Percentiles rank a stretch among this genome's conserved stretches.
These are phyloP conservation scores for Metschnikowia kofuensis DNA, from an alignment of 805 yeast genomes.

Conservation along the genomic window DNA sequence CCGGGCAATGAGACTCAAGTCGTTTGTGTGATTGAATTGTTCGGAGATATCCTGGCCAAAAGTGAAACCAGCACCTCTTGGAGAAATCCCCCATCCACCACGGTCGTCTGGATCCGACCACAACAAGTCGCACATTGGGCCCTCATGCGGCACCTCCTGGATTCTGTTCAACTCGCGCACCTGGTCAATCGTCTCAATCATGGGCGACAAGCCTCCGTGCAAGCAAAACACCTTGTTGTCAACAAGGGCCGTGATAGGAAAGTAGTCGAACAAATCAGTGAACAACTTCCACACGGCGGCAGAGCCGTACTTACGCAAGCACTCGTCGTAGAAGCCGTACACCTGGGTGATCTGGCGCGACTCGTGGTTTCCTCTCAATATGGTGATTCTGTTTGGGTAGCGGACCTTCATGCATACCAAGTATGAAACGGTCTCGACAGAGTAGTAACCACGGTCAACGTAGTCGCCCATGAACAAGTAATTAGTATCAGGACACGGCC, in stretches of 20 bases:
- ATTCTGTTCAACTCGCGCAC: conserved; percentile 86
- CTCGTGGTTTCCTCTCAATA: conserved; percentile 92
- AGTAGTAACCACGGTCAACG: conserved; percentile 87
- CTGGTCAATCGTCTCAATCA: conserved; percentile 91
- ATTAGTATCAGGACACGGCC: conserved; percentile 50
- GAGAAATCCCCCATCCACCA: conserved; percentile 97
- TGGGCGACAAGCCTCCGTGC: conserved; percentile 94
- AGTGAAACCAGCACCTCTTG: conserved; percentile 98
- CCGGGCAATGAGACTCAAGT: conserved; percentile 80
- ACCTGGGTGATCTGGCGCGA: conserved; percentile 95
- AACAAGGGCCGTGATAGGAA: conserved; percentile 90
- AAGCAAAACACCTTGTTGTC: conserved; percentile 88
- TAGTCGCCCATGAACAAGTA: conserved; percentile 59
- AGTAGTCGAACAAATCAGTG: conserved; percentile 87
- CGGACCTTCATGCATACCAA: conserved; percentile 89
- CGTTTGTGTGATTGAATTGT: conserved; percentile 90
- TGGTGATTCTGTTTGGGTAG: conserved; percentile 87
- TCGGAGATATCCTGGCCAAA: conserved; percentile 95
- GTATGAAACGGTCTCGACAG: conserved; percentile 88
- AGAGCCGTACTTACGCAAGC: conserved; percentile 86
- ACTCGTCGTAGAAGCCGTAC: conserved; percentile 93
- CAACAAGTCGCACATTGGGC: conserved; percentile 93
- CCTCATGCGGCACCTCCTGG: conserved; percentile 97
- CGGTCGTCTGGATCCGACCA: conserved; percentile 98
- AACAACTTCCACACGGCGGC: conserved; percentile 93